These are phyloP conservation scores for Sclerotinia sclerotiorum DNA, from an alignment of 2,329 filamentous ascomycete species.

Conservation along the genomic window DNA sequence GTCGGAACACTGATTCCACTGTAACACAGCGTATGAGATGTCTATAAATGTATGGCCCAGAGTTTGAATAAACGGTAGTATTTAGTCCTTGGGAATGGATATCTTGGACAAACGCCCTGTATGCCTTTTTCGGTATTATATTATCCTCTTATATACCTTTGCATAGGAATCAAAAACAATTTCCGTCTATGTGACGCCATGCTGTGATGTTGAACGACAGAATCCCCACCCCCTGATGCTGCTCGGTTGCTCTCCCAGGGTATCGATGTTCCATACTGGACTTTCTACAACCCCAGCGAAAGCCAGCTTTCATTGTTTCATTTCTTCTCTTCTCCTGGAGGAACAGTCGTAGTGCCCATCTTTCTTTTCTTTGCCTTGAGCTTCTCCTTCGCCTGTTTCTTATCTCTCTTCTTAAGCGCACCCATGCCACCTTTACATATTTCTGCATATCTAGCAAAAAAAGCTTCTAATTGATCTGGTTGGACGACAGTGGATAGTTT, in stretches of 20 bases:
- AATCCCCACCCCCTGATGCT: neutral
- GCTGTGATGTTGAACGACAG: neutral
- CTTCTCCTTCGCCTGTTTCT: conserved; percentile 79
- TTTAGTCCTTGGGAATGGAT: neutral
- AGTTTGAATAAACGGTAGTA: neutral
- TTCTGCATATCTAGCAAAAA: conserved; percentile 85
- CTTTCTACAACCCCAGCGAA: neutral
- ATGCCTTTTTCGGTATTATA: neutral
- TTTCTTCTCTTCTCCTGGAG: conserved; percentile 28
- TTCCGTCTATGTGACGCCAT: neutral
- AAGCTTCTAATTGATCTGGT: conserved; percentile 71
- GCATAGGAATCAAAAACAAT: neutral
- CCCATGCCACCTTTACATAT: conserved; percentile 87
- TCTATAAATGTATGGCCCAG: neutral
- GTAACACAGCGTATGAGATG: neutral
- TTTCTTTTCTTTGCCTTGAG: conserved; percentile 66
- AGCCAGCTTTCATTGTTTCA: conserved; percentile 28
- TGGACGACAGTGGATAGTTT: conserved; percentile 84
- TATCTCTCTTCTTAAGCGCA: conserved; percentile 87
- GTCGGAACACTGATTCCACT: neutral
- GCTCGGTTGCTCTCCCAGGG: neutral
- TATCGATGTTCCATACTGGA: neutral
- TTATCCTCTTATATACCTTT: conserved; percentile 12
- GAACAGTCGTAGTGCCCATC: conserved; percentile 32
- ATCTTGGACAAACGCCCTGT: neutral